Percentiles rank a stretch among this genome's conserved stretches.
These are phyloP conservation scores for Psidium guajava DNA, from an alignment of 345 rosid genomes.

Conservation along the genomic window DNA sequence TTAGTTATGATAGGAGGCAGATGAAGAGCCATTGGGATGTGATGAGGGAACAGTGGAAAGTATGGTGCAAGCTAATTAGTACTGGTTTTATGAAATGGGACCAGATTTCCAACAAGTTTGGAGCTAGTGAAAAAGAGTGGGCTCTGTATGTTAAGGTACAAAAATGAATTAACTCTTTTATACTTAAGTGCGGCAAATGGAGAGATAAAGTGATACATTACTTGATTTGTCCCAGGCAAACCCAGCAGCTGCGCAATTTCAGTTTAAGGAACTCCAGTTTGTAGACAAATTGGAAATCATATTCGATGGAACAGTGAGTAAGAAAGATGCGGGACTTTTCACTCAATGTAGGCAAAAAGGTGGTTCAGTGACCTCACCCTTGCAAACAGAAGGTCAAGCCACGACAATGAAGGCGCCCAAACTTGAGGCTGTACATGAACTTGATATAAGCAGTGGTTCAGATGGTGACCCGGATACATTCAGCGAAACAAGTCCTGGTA, in stretches of 20 bases:
- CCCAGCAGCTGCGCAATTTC: slow-evolving; percentile 32
- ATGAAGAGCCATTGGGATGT: slow-evolving; percentile 40
- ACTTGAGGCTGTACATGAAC: not conserved
- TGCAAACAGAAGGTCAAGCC: not conserved
- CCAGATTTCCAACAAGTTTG: slow-evolving; percentile 16
- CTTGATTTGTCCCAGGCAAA: slow-evolving; percentile 16
- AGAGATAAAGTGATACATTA: not conserved
- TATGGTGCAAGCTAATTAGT: slow-evolving; percentile 27
- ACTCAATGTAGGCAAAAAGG: not conserved
- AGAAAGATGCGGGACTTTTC: slow-evolving; percentile 5
- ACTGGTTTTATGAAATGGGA: slow-evolving; percentile 38
- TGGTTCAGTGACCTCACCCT: not conserved
- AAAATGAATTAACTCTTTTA: not conserved
- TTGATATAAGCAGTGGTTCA: not conserved
- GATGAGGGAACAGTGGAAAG: slow-evolving; percentile 37
- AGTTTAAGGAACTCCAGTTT: slow-evolving; percentile 20
- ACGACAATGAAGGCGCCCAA: not conserved
- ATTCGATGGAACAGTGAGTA: slow-evolving; percentile 13
- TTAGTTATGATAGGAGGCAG: slow-evolving; percentile 21
- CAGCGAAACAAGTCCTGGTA: slow-evolving; percentile 1
- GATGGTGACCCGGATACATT: not conserved
- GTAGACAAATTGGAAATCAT: slow-evolving; percentile 23
- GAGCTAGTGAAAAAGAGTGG: slow-evolving; percentile 39
- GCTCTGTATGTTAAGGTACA: slow-evolving; percentile 17
- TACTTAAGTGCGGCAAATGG: not conserved